Evolutionary conservation across 2,329 filamentous ascomycete genomes (phyloP).

Genomic region (Penicillium sp.): DNA sequence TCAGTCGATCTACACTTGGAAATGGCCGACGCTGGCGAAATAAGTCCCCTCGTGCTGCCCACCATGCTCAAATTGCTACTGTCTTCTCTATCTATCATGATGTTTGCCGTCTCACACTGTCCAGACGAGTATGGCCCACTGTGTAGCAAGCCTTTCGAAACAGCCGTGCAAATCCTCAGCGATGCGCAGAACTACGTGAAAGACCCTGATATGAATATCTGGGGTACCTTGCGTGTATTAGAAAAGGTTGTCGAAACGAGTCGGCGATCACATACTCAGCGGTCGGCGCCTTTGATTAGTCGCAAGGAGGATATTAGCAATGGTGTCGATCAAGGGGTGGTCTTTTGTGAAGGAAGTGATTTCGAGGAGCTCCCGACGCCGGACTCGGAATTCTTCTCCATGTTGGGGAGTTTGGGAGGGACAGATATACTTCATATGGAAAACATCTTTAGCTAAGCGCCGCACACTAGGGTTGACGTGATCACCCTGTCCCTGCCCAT

Average conservation of each 20-base stretch:
- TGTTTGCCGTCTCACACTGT: neutral
- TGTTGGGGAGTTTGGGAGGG: neutral
- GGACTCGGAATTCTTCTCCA: neutral
- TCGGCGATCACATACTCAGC: neutral
- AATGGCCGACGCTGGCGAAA: neutral
- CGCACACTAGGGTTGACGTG: neutral
- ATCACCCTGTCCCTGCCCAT: neutral
- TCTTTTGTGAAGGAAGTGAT: neutral
- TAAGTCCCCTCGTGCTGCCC: neutral
- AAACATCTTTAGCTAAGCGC: neutral
- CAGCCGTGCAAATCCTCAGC: neutral
- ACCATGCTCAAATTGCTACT: neutral
- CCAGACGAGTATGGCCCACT: neutral
- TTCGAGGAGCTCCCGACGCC: neutral
- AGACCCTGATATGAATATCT: neutral
- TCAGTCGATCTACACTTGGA: neutral
- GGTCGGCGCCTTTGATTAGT: neutral
- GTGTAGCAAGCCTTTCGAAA: constrained; percentile 1
- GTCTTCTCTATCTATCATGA: neutral
- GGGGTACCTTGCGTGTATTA: neutral
- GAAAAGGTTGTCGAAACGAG: neutral
- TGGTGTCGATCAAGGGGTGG: neutral
- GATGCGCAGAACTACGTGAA: neutral
- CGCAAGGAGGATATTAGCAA: neutral
- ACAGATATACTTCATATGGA: neutral